Percentiles rank a stretch among this genome's conserved stretches.
phyloP scores from a whole-genome alignment of 495 filamentous ascomycete species.

The Lepraria neglecta region DNA sequence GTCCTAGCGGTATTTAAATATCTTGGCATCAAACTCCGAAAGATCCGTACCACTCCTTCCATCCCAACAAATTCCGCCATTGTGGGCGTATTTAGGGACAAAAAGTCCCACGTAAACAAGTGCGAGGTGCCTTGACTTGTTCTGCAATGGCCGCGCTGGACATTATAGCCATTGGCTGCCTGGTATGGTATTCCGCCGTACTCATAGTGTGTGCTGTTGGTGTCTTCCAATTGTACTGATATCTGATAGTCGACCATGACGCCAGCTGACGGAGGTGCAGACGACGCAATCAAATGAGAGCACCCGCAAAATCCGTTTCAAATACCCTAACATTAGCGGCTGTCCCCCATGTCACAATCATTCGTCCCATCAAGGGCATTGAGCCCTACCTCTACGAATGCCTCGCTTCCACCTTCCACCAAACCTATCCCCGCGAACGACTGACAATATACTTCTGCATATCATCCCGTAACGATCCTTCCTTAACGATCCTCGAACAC shows the following conservation, averaged over 20 bases:
- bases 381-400: constrained; percentile 89
- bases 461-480: constrained; percentile 67
- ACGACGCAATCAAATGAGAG: constrained; percentile 41
- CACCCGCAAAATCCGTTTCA: constrained; percentile 35
- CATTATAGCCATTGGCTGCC: constrained; percentile 42
- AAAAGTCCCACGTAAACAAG: too few species aligned
- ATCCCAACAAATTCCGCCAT: too few species aligned
- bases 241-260: constrained; percentile 22
- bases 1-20: too few species aligned
- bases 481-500: constrained; percentile 63
- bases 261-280: constrained; percentile 31
- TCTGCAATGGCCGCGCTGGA: constrained; percentile 1
- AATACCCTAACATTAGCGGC: constrained; percentile 26
- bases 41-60: too few species aligned
- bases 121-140: too few species aligned
- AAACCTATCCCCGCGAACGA: constrained; percentile 70
- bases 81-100: too few species aligned
- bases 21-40: too few species aligned
- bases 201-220: constrained; percentile 52
- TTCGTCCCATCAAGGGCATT: constrained; percentile 88
- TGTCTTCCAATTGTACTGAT: constrained; percentile 53
- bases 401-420: constrained; percentile 80
- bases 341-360: constrained; percentile 80
- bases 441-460: constrained; percentile 82
- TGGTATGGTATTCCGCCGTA: constrained; percentile 56